Percentiles rank a stretch among this genome's conserved stretches.
Conservation (phyloP, 1,284 basidiomycete species). For the Trametes versicolor region DNA sequence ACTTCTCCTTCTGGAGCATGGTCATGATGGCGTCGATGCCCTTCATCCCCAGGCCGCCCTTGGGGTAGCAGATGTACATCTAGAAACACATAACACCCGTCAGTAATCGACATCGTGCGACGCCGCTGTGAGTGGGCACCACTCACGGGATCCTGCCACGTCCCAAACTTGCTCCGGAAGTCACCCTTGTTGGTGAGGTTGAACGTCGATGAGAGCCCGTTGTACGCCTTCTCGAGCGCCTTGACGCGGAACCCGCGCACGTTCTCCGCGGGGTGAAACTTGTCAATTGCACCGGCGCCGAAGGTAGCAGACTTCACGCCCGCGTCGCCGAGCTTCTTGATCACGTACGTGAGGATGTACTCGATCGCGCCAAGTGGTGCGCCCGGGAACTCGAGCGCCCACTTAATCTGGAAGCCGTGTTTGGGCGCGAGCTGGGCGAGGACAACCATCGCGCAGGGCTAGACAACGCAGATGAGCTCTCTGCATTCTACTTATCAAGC, state of each 20-base stretch:
- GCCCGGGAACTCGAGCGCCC: constrained; percentile 64
- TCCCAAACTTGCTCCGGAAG: constrained; percentile 54
- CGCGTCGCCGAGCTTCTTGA: constrained; percentile 54
- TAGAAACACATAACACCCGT: constrained; percentile 23
- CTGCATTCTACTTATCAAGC: not conserved
- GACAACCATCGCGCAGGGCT: constrained; percentile 58
- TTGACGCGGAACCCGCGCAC: constrained; percentile 49
- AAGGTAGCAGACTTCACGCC: constrained; percentile 57
- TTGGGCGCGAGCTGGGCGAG: constrained; percentile 60
- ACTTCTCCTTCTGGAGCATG: constrained; percentile 48
- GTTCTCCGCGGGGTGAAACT: constrained; percentile 49
- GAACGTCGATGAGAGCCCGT: constrained; percentile 53
- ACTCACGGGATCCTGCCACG: constrained; percentile 49
- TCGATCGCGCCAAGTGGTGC: constrained; percentile 59
- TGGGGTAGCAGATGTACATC: constrained; percentile 46
- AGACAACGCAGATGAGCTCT: not conserved
- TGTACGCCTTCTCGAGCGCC: constrained; percentile 58
- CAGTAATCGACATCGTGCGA: not conserved
- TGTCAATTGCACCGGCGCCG: constrained; percentile 53
- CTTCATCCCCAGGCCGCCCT: constrained; percentile 43
- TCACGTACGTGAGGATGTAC: constrained; percentile 58
- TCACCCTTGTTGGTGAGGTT: constrained; percentile 55
- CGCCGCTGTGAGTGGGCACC: not conserved
- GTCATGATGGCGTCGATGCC: constrained; percentile 52
- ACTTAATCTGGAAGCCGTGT: constrained; percentile 67